Percentiles rank a stretch among this genome's conserved stretches.
Conservation (phyloP, 2,329 filamentous ascomycete genomes). For the Cyanodermella asteris region DNA sequence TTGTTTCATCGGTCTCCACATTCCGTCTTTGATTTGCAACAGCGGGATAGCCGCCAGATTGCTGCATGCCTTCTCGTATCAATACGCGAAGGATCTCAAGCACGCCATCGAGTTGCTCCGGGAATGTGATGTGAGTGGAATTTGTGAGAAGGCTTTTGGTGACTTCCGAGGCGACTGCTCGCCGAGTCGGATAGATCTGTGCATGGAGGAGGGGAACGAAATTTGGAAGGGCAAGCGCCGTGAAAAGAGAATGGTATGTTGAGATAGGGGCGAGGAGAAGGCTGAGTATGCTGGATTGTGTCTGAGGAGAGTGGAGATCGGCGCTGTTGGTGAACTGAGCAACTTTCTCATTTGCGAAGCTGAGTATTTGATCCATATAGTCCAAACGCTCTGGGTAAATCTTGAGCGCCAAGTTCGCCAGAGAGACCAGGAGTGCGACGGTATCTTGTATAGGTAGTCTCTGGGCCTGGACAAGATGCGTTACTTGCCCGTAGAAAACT, state of each 20-base stretch:
- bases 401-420: conserved; percentile 81
- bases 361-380: conserved; percentile 84
- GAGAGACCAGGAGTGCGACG: conserved; percentile 78
- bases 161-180: conserved; percentile 78
- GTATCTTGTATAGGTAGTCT: conserved; percentile 85
- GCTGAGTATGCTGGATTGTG: conserved; percentile 73
- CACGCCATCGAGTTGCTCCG: conserved; percentile 67
- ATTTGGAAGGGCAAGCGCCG: conserved; percentile 76
- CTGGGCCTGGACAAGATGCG: conserved; percentile 78
- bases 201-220: conserved; percentile 78
- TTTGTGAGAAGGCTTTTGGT: conserved; percentile 64
- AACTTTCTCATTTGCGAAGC: conserved; percentile 72
- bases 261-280: conserved; percentile 80
- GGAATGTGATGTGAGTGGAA: conserved; percentile 55
- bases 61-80: conserved; percentile 77
- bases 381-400: conserved; percentile 85
- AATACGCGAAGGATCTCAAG: conserved; percentile 74
- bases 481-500: conserved; percentile 90
- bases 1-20: conserved; percentile 82
- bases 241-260: conserved; percentile 83
- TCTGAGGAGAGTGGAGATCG: conserved; percentile 72
- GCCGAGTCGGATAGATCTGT: conserved; percentile 77
- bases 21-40: conserved; percentile 50
- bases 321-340: conserved; percentile 78
- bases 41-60: conserved; percentile 64